Base-by-base conservation (phyloP, 495 filamentous ascomycete species). In the Hypoxylon crocopeplum region DNA sequence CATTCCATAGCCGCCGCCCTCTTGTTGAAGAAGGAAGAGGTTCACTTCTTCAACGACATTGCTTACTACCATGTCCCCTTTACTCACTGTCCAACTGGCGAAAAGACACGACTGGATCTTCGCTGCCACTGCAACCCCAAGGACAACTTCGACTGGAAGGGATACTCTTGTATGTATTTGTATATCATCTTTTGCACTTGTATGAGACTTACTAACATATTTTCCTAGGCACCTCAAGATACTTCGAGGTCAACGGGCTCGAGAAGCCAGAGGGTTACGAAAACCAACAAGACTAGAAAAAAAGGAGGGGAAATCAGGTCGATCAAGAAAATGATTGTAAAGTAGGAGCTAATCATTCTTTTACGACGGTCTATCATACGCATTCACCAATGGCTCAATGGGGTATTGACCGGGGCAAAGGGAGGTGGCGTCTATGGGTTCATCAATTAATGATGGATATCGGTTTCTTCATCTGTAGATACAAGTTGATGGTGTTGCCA, bases 1-100 rank as follows among this genome's bases (percentile, higher is more conserved):
- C 91, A 96, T 76, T 95, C 92, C n/a, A 97, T 98, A 64, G 94
- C 90, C 1, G 94, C 94, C 3, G 85, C 81, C 11, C 72, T 97
- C 2, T 81, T 97, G 71, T 79, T 98, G 57, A 84, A 86, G 67
- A 97, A 96, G 77, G 89, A 95, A 50, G 83, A 98, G 69, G 87
- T 98, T 59, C 93, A 98, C 67, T 98, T 98, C 79, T 98, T 96
- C 80, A 90, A 98, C 69, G 94, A 98, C 67, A 98, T 98, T 62
- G 94, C 89, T 51, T 98, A 98, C 75, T 98, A 92, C 75, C 94
- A 98, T 68, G 89, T 96, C n/a, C 94, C 94, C 5, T 98, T 98
- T 70, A 98, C 93, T 17, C 94, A 98, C 76, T 98, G 94, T 71
- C 94, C 94, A 3, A 94, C 90, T 0, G 87, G 87, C 19, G 92